These are phyloP conservation scores for Pouteria campechiana DNA, from an alignment of 179 eudicot genomes.

Conservation along the genomic window DNA sequence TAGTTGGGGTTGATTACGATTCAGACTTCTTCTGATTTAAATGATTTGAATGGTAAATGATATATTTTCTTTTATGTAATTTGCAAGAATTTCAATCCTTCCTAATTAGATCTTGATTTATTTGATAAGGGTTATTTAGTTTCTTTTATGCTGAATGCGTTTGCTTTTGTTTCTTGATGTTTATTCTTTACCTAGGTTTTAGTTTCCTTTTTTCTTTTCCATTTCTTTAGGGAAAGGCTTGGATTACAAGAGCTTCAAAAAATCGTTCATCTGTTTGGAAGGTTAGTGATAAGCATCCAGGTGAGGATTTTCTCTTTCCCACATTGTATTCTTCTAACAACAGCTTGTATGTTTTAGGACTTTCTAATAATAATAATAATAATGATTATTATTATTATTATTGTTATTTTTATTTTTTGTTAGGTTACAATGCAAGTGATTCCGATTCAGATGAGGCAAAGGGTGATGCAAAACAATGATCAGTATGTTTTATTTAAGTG, in stretches of 20 bases:
- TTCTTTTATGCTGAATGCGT: too few species aligned
- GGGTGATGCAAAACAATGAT: too few species aligned
- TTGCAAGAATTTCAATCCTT: too few species aligned
- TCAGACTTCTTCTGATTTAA: too few species aligned
- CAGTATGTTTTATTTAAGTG: too few species aligned
- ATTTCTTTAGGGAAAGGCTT: constrained; percentile 24
- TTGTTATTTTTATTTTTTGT: constrained; percentile 2
- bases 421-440: constrained; percentile 93
- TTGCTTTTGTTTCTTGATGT: background rate
- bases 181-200: background rate
- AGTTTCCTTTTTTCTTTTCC: background rate
- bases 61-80: too few species aligned
- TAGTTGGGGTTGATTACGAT: too few species aligned
- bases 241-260: constrained; percentile 39
- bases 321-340: background rate
- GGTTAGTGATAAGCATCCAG: constrained; percentile 79
- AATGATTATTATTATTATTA: too few species aligned
- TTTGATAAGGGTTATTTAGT: too few species aligned
- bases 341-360: background rate
- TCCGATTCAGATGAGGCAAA: constrained; percentile 71
- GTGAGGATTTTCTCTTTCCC: constrained; percentile 10
- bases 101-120: too few species aligned
- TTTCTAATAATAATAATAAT: constrained; percentile 1
- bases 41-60: too few species aligned
- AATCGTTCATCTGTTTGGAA: constrained; percentile 36